Percentiles rank a stretch among this genome's conserved stretches.
Conservation (phyloP, 768 basidiomycete species). For the Termitomyces sp. region DNA sequence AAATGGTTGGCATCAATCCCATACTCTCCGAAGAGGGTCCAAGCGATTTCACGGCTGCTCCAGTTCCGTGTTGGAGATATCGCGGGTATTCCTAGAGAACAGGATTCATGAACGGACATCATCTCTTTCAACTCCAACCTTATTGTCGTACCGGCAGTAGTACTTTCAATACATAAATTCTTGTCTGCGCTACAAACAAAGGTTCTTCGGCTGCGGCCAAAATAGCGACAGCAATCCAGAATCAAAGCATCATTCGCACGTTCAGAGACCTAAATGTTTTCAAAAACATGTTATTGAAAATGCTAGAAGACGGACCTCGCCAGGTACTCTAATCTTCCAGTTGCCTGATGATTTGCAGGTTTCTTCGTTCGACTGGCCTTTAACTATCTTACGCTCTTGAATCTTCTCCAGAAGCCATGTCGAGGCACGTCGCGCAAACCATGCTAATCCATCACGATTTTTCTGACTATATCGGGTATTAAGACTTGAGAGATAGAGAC, state of each 20-base stretch:
- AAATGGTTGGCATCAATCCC: conserved; percentile 32
- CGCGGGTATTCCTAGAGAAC: conserved; percentile 26
- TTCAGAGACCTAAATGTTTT: conserved; percentile 16
- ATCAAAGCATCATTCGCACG: conserved; percentile 62
- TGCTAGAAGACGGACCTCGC: conserved; percentile 32
- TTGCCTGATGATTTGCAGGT: conserved; percentile 55
- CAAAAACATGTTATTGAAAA: neutral
- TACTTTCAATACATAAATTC: conserved; percentile 50
- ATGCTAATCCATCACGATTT: conserved; percentile 40
- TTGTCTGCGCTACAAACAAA: conserved; percentile 65
- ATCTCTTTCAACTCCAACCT: conserved; percentile 11
- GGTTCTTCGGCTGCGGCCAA: conserved; percentile 43
- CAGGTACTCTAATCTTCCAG: conserved; percentile 48
- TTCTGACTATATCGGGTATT: conserved; percentile 36
- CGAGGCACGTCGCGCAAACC: conserved; percentile 67
- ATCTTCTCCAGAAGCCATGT: conserved; percentile 62
- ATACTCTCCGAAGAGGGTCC: conserved; percentile 35
- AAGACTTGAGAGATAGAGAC: neutral
- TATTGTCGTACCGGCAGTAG: conserved; percentile 17
- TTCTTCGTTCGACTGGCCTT: conserved; percentile 58
- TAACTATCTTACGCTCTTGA: conserved; percentile 48
- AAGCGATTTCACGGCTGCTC: conserved; percentile 51
- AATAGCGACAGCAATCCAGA: conserved; percentile 71
- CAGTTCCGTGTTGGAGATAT: conserved; percentile 33
- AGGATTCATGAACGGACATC: neutral